These are phyloP conservation scores for Eucalyptus microcorys DNA, from an alignment of 345 rosid genomes.

Conservation along the genomic window DNA sequence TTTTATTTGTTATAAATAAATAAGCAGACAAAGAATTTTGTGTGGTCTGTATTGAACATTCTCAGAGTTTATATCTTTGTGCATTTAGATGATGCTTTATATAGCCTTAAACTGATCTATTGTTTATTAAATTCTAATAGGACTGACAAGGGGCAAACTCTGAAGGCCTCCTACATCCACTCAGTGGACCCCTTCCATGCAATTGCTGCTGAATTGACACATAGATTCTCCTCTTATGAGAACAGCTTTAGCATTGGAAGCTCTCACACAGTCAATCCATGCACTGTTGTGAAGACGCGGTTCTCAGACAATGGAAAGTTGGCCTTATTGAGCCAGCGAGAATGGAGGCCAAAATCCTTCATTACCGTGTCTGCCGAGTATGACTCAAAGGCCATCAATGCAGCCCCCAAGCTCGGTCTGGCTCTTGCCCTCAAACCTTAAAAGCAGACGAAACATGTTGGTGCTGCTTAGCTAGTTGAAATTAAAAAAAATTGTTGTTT, in stretches of 20 bases:
- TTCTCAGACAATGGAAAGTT: conserved; percentile 48
- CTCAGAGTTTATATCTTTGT: background rate
- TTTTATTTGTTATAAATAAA: background rate
- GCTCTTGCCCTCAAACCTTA: conserved; percentile 74
- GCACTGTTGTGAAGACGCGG: conserved; percentile 47
- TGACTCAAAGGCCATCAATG: conserved; percentile 39
- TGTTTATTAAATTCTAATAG: conserved; percentile 7
- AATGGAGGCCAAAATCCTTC: conserved; percentile 76
- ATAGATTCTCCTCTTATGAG: conserved; percentile 39
- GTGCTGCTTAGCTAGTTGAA: background rate
- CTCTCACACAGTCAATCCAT: conserved; percentile 37
- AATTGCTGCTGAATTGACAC: conserved; percentile 73
- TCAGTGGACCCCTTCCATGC: conserved; percentile 37
- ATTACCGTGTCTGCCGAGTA: conserved; percentile 60
- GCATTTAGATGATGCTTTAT: background rate
- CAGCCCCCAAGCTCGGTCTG: conserved; percentile 61
- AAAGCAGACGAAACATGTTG: background rate
- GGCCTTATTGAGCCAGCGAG: conserved; percentile 51
- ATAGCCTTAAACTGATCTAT: background rate
- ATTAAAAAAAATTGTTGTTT: background rate
- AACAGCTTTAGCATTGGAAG: conserved; percentile 59
- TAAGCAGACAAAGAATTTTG: background rate
- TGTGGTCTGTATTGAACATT: background rate
- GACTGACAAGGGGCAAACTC: conserved; percentile 63
- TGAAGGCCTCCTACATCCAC: conserved; percentile 65